Evolutionary conservation across 352 stramenopile species (phyloP).

Genomic region (Pythium aristosporum): DNA sequence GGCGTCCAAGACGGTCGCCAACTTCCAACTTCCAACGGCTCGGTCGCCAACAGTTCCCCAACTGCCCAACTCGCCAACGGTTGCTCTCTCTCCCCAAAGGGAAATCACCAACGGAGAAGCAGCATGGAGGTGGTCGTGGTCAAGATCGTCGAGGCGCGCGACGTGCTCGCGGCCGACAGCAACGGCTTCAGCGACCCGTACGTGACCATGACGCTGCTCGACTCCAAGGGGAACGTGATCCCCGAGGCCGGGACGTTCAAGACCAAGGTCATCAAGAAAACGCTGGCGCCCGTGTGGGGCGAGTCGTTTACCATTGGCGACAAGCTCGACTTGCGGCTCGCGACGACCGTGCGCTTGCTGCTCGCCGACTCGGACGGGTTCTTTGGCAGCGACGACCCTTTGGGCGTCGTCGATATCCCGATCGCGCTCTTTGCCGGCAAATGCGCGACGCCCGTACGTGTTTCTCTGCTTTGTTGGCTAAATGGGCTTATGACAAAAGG

Average conservation of each 20-base stretch:
- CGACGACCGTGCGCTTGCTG: constrained; percentile 57
- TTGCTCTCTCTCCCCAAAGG: neutral
- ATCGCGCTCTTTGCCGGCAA: constrained; percentile 47
- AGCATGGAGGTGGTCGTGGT: constrained; percentile 32
- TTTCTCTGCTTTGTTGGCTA: neutral
- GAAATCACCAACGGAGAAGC: neutral
- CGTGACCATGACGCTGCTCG: constrained; percentile 67
- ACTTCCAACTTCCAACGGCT: neutral
- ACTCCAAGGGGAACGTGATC: constrained; percentile 48
- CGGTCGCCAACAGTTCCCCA: neutral
- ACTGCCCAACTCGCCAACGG: neutral
- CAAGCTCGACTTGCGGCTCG: constrained; percentile 58
- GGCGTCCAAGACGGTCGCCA: neutral
- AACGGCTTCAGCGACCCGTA: constrained; percentile 74
- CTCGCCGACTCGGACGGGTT: constrained; percentile 54
- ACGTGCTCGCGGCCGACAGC: constrained; percentile 63
- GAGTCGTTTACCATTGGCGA: constrained; percentile 65
- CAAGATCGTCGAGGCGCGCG: constrained; percentile 58
- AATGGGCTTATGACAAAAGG: neutral
- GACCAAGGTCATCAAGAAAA: constrained; percentile 71
- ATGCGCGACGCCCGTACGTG: constrained; percentile 27
- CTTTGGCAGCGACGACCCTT: constrained; percentile 60
- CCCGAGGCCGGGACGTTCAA: constrained; percentile 53
- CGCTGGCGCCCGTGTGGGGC: constrained; percentile 56
- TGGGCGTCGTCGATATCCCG: constrained; percentile 74